Conservation (phyloP, 2,329 filamentous ascomycete species). For the Sporothrix dimorphospora region DNA sequence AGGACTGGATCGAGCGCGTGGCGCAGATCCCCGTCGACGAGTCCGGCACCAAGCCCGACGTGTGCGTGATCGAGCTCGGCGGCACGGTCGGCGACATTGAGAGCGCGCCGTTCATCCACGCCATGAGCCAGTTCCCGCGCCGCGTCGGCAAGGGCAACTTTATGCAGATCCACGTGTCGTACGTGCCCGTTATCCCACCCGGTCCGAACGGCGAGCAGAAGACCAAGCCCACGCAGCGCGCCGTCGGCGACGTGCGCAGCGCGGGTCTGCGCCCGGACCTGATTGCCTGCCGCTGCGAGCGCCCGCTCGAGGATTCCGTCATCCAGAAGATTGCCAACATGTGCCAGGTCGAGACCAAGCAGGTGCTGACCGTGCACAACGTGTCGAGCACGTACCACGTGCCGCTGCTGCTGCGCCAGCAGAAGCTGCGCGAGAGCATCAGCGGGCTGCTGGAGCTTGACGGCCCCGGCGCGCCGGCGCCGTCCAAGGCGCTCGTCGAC, state of each 20-base stretch:
- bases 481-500: slow-evolving; percentile 57
- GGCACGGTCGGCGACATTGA: slow-evolving; percentile 80
- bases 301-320: slow-evolving; percentile 70
- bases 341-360: slow-evolving; percentile 83
- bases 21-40: slow-evolving; percentile 85
- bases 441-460: slow-evolving; percentile 66
- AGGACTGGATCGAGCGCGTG: slow-evolving; percentile 89
- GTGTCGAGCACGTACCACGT: slow-evolving; percentile 93
- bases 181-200: slow-evolving; percentile 68
- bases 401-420: slow-evolving; percentile 84
- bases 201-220: slow-evolving; percentile 70
- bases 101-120: slow-evolving; percentile 85
- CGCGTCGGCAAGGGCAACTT: slow-evolving; percentile 78
- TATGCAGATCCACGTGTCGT: slow-evolving; percentile 84
- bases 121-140: slow-evolving; percentile 75
- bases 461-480: slow-evolving; percentile 52
- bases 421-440: slow-evolving; percentile 63
- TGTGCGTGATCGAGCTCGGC: slow-evolving; percentile 76
- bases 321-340: slow-evolving; percentile 86
- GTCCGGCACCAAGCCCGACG: slow-evolving; percentile 78
- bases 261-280: slow-evolving; percentile 74
- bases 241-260: slow-evolving; percentile 81
- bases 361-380: slow-evolving; percentile 88
- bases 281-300: slow-evolving; percentile 92
- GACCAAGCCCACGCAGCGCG: slow-evolving; percentile 94